These are phyloP conservation scores for Sporothrix protearum DNA, from an alignment of 2,329 filamentous ascomycete genomes.

Conservation along the genomic window DNA sequence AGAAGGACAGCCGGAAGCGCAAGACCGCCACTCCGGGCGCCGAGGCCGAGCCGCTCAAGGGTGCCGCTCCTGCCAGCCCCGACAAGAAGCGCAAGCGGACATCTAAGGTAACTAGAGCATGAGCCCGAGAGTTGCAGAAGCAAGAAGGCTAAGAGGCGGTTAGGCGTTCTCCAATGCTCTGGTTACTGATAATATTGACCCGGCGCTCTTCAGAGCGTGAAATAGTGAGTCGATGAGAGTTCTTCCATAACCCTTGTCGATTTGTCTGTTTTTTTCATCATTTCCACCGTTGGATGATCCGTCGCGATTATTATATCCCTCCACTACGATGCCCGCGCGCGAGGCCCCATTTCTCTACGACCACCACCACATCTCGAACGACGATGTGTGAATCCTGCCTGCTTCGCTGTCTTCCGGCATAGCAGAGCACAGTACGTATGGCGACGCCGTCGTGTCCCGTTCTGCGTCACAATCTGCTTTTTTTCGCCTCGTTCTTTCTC, in stretches of 20 bases:
- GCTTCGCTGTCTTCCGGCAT: not conserved
- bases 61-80: slow-evolving; percentile 49
- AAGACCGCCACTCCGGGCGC: slow-evolving; percentile 51
- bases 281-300: slow-evolving; percentile 10
- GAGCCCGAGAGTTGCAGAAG: slow-evolving; percentile 59
- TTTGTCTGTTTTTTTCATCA: slow-evolving; percentile 17
- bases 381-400: not conserved
- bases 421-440: slow-evolving; percentile 15
- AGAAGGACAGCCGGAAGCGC: slow-evolving; percentile 50
- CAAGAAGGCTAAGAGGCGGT: slow-evolving; percentile 52
- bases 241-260: slow-evolving; percentile 24
- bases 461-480: slow-evolving; percentile 10
- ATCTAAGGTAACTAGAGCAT: slow-evolving; percentile 53
- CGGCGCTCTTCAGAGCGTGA: slow-evolving; percentile 34
- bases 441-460: slow-evolving; percentile 10
- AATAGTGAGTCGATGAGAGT: slow-evolving; percentile 32
- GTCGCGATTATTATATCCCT: not conserved
- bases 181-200: slow-evolving; percentile 34
- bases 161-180: slow-evolving; percentile 33
- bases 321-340: not conserved
- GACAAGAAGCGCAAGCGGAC: slow-evolving; percentile 62
- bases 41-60: slow-evolving; percentile 42
- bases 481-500: not conserved
- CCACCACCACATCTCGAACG: not conserved
- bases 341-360: not conserved